These are phyloP conservation scores for Dendrostoma leiphaemia DNA, from an alignment of 2,329 filamentous ascomycete species.

Conservation along the genomic window DNA sequence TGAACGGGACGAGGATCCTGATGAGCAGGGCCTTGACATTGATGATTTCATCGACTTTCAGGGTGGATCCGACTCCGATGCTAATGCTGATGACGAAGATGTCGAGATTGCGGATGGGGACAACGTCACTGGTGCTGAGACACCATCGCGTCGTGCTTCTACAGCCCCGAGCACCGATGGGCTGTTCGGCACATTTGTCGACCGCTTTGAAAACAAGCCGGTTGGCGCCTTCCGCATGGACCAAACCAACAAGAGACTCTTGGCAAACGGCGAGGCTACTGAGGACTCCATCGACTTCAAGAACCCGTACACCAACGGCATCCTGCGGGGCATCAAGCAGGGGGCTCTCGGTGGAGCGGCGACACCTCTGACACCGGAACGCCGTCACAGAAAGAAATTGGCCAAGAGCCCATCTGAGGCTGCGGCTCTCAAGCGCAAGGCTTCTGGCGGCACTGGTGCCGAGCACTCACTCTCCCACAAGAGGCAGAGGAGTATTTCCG, in stretches of 20 bases:
- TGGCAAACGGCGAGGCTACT: conserved; percentile 59
- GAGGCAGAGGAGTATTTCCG: conserved; percentile 57
- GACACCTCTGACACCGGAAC: conserved; percentile 65
- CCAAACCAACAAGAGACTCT: conserved; percentile 61
- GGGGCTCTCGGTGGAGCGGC: conserved; percentile 65
- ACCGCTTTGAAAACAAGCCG: conserved; percentile 66
- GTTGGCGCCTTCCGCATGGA: conserved; percentile 77
- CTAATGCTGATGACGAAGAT: conserved; percentile 55
- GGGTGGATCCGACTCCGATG: conserved; percentile 57
- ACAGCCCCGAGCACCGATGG: conserved; percentile 43
- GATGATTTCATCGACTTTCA: conserved; percentile 75
- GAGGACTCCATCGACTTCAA: conserved; percentile 63
- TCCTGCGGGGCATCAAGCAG: conserved; percentile 61
- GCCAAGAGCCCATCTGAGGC: conserved; percentile 49
- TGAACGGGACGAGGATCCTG: conserved; percentile 54
- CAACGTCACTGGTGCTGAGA: conserved; percentile 47
- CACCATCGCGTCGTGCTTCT: conserved; percentile 42
- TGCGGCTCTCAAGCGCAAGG: conserved; percentile 54
- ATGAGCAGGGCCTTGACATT: conserved; percentile 63
- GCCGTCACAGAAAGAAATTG: conserved; percentile 52
- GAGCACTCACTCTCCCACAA: conserved; percentile 47
- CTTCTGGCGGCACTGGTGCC: conserved; percentile 33
- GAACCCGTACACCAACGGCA: conserved; percentile 57
- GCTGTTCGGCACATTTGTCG: conserved; percentile 51
- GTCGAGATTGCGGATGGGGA: conserved; percentile 47